Percentiles rank a stretch among this genome's conserved stretches.
Conservation (phyloP, 2,329 filamentous ascomycete genomes). For the Alternaria hordeiaustralica region DNA sequence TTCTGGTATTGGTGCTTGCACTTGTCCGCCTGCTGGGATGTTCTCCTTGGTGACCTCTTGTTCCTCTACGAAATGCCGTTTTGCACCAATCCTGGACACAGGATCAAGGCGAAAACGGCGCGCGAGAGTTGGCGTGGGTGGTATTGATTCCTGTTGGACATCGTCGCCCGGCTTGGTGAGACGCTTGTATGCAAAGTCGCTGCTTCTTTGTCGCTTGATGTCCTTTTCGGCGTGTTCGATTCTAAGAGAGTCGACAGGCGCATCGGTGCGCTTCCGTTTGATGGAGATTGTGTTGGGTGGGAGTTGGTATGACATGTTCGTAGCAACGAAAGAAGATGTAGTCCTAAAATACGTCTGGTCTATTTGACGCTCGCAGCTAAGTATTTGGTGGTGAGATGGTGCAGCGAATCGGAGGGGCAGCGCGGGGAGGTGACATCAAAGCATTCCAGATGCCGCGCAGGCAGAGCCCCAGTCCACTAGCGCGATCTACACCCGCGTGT, state of each 20-base stretch:
- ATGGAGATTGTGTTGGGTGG: slow-evolving; percentile 48
- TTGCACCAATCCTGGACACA: slow-evolving; percentile 17
- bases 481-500: slow-evolving; percentile 3
- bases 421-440: slow-evolving; percentile 16
- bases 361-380: not conserved
- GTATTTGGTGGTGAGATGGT: slow-evolving; percentile 1
- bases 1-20: slow-evolving; percentile 6
- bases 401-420: slow-evolving; percentile 19
- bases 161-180: slow-evolving; percentile 33
- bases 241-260: slow-evolving; percentile 60
- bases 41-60: slow-evolving; percentile 9
- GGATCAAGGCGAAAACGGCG: slow-evolving; percentile 36
- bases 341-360: not conserved
- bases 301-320: not conserved
- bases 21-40: not conserved
- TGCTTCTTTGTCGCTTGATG: slow-evolving; percentile 2
- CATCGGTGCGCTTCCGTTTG: slow-evolving; percentile 64
- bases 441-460: slow-evolving; percentile 12
- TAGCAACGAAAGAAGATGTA: not conserved
- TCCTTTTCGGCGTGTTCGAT: slow-evolving; percentile 25
- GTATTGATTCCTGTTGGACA: slow-evolving; percentile 7
- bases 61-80: slow-evolving; percentile 32
- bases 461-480: slow-evolving; percentile 12
- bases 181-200: slow-evolving; percentile 24
- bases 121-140: slow-evolving; percentile 27